Evolutionary conservation across 2,329 filamentous ascomycete species (phyloP), one percentile per base, ranked within the genome.

Genomic region (Penicillium nordicum): DNA sequence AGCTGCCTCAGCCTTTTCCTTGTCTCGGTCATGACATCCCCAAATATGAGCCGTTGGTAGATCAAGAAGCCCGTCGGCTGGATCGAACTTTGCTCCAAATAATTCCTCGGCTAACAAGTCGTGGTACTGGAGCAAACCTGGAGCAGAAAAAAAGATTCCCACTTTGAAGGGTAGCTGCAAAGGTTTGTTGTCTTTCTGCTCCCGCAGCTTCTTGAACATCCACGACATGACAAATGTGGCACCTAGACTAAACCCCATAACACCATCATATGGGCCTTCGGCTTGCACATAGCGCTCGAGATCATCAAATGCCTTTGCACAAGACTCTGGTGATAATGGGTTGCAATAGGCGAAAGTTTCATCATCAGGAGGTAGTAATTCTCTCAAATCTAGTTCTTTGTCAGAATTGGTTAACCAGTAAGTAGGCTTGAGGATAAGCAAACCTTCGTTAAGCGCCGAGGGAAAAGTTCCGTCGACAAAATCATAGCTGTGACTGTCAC

Each of bases 251-350:
- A 70, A 70, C 6, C 64, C 68, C 12, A 70, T 58, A 10, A 70
- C 55, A 11, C 63, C 68, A 25, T 70, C 68, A 27, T 66, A 70
- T 1, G 68, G 68, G 0, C 65, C 68, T n/a, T 69, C 61, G 16
- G 61, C 58, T 8, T 61, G 40, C 25, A 70, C 55, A 44, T 62
- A 57, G 0, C 57, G 36, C 23, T 62, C 53, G 14, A 67, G 51
- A 36, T 62, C 30, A 6, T 49, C 6, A 18, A 41, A 9, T n/a
- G 46, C 46, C 6, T 29, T 41, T 18, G n/a, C 6, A 14, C 47
- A 50, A 32, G 47, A 41, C n/a, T 40, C 11, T 21, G 47, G 36
- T 16, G 4, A n/a, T 10, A 16, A 32, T 16, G 25, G 47, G 14
- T 25, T 40, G 37, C 37, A 50, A n/a, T 41, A 50, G 25, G 47